Evolutionary conservation across 306 rosid species (phyloP).

Genomic region (Trifolium repens): DNA sequence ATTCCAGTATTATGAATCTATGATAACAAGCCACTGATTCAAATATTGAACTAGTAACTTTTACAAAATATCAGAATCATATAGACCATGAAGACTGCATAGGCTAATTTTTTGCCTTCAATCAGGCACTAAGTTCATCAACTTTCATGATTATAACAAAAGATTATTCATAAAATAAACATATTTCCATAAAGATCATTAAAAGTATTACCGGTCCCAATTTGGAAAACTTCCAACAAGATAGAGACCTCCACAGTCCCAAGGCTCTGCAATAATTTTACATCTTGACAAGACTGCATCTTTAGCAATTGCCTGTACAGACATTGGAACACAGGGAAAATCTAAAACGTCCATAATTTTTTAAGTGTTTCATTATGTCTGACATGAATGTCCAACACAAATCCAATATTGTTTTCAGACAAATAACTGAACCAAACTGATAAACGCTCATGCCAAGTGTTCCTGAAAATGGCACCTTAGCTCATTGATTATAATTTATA

Average conservation of each 20-base stretch:
- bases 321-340: slow-evolving; percentile 7
- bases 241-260: slow-evolving; percentile 99
- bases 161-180: slow-evolving; percentile 24
- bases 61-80: background rate
- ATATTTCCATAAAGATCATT: slow-evolving; percentile 4
- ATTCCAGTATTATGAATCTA: slow-evolving; percentile 1
- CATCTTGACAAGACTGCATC: slow-evolving; percentile 85
- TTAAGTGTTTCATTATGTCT: slow-evolving; percentile 3
- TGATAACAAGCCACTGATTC: background rate
- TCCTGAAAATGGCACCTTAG: slow-evolving; percentile 13
- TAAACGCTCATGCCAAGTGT: slow-evolving; percentile 12
- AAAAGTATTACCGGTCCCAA: slow-evolving; percentile 83
- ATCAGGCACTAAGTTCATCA: slow-evolving; percentile 27
- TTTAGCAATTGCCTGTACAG: slow-evolving; percentile 81
- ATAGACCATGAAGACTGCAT: background rate
- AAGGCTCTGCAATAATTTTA: slow-evolving; percentile 96
- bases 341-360: slow-evolving; percentile 6
- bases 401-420: background rate
- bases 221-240: slow-evolving; percentile 96
- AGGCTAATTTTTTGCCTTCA: slow-evolving; percentile 24
- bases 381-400: slow-evolving; percentile 7
- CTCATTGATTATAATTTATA: background rate
- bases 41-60: slow-evolving; percentile 33
- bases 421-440: slow-evolving; percentile 20
- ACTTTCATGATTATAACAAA: slow-evolving; percentile 39